Evolutionary conservation across 495 filamentous ascomycete species (phyloP), one percentile per base, ranked within the genome.

Genomic region (Xylaria sp.): DNA sequence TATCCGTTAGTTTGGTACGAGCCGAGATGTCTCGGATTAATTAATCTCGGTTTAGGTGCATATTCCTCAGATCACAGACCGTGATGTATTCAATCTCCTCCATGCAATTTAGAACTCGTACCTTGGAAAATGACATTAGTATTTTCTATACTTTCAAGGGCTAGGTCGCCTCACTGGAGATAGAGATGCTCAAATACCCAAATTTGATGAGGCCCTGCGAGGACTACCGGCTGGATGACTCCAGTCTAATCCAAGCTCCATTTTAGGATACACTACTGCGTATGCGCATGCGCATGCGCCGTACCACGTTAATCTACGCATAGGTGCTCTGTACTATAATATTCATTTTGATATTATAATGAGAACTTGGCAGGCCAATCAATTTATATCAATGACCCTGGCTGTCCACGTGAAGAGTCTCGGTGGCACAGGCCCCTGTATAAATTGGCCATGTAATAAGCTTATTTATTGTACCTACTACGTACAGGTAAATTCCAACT

Each of bases 1-100:
- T 43, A 33, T 64, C 61, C 40, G 61, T 31, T 21, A 63, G 19
- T 31, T 43, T 43, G 58, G 58, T 41, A 61, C 55, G 55, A 35
- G 50, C 50, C 24, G 8, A 12, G n/a, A 50, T 31, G 29, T 35
- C 2, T 57, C 29, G 6, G 24, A 57, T 57, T 29, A 19, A 58
- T 35, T 37, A 46, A 14, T 59, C 26, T 26, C 26, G 31, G 6
- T 12, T 21, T 37, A 9, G 33, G 46, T 21, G 17, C 33, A 11
- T 37, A 37, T 1, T 35, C 26, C 29, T 37, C 57, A 12, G 11
- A 59, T 17, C n/a, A 40, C n/a, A 37, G 52, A 7, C 24, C 2
- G 26, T 14, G 2, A 31, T 17, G 52, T 31, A 24, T 17, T 55
- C 50, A 55, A 17, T 24, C 19, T 50, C n/a, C 24, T 24, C n/a